Percentiles rank a stretch among this genome's conserved stretches.
Conservation (phyloP, 2,329 filamentous ascomycete genomes). For the Fusarium xylarioides region DNA sequence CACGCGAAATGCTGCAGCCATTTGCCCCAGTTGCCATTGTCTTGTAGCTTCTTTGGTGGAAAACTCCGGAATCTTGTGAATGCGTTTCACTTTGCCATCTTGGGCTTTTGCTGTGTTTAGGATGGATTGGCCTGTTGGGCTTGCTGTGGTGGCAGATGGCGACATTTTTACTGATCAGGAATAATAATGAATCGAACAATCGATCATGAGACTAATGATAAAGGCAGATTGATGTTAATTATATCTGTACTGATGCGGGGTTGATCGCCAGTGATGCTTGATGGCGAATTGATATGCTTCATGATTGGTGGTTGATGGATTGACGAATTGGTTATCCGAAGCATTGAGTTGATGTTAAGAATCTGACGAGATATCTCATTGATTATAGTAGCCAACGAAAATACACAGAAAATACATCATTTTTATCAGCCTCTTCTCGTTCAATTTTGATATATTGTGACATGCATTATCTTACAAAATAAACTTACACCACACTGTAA, state of each 20-base stretch:
- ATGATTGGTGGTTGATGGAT: slow-evolving; percentile 13
- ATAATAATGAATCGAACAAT: neutral
- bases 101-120: slow-evolving; percentile 18
- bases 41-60: slow-evolving; percentile 37
- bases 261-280: neutral
- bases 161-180: slow-evolving; percentile 14
- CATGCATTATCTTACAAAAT: neutral
- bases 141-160: slow-evolving; percentile 10
- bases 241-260: neutral
- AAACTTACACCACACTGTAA: neutral
- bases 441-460: neutral
- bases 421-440: too few relatives aligned
- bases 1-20: slow-evolving; percentile 58
- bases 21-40: slow-evolving; percentile 49
- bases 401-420: neutral
- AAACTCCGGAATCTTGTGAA: slow-evolving; percentile 34
- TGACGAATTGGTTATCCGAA: slow-evolving; percentile 11
- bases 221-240: neutral
- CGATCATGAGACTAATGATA: neutral
- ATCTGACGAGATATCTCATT: neutral
- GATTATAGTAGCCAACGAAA: neutral
- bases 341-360: neutral
- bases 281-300: slow-evolving; percentile 3
- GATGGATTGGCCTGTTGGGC: neutral
- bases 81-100: slow-evolving; percentile 22